Evolutionary conservation across 169 alveolate genomes (phyloP), one percentile per base, ranked within the genome.

Genomic region (Plasmodium berghei): DNA sequence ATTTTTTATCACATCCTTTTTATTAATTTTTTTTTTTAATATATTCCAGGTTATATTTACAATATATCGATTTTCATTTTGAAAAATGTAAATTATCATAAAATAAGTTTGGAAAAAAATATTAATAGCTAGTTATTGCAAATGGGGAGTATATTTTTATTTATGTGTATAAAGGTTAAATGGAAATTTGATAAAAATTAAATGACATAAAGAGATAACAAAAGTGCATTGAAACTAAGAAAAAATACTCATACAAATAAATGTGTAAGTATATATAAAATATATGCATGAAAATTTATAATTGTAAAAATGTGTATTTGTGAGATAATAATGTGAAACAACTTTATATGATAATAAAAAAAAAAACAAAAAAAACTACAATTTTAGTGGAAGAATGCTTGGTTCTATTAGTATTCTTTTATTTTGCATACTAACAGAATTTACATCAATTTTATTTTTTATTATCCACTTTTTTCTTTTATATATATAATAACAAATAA

Each of bases 401-500:
- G 90, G 90, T 54, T 80, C 90, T 34, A 66, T 80, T 9, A 64
- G 40, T 20, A 26, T 52, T 5, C 26, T 24, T 18, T 80, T 26
- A 52, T 16, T 62, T 2, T 20, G 54, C 42, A 54, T 45, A 18
- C 10, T 5, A 8, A 49, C 9, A 56, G 59, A 46, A 26, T 69
- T 86, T 28, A 18, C n/a, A 63, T 70, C 42, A 16, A 64, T 46
- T n/a, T 24, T 24, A 54, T 42, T 70, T 1, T 49, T 34, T 56
- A 70, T 71, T 18, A 40, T 3, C 5, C 66, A 28, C 16, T 58
- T 86, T 59, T 70, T 70, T 4, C 34, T 56, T 45, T 49, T 69
- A 62, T 71, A 64, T 46, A 86, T 18, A 20, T 16, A 86, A 52
- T 70, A 70, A 46, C 91, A 86, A 20, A 70, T 70, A 49, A 86